Evolutionary conservation across 2,329 filamentous ascomycete genomes (phyloP).

Genomic region (Apiospora marii): DNA sequence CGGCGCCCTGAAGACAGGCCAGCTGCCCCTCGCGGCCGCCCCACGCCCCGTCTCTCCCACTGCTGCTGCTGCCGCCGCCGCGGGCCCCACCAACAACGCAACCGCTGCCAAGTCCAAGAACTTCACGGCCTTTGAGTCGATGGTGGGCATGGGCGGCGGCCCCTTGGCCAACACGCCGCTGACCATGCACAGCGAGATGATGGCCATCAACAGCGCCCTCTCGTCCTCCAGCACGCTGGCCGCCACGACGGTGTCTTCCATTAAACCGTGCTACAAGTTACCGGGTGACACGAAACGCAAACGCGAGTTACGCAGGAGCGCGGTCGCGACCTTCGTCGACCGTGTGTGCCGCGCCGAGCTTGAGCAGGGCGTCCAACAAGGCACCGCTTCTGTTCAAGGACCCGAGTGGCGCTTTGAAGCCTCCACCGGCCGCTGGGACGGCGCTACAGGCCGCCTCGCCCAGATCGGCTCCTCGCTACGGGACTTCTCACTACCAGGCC

Average conservation of each 20-base stretch:
- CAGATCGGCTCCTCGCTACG: constrained; percentile 36
- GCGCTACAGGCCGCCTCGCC: constrained; percentile 30
- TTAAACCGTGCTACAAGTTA: constrained; percentile 50
- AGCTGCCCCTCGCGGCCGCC: not conserved
- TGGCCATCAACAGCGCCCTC: constrained; percentile 60
- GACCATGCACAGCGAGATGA: constrained; percentile 64
- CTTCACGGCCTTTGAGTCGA: constrained; percentile 46
- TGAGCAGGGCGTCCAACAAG: constrained; percentile 39
- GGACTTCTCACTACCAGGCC: not conserved
- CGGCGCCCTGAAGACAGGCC: constrained; percentile 36
- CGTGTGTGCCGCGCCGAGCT: constrained; percentile 47
- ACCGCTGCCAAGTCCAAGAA: constrained; percentile 36
- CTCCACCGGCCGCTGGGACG: constrained; percentile 49
- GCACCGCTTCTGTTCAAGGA: constrained; percentile 45
- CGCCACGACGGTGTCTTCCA: constrained; percentile 49
- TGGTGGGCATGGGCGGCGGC: constrained; percentile 46
- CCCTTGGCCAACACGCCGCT: constrained; percentile 49
- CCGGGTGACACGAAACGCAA: constrained; percentile 51
- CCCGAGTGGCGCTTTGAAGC: constrained; percentile 59
- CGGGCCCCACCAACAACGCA: constrained; percentile 47
- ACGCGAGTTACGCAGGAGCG: constrained; percentile 50
- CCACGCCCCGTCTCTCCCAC: not conserved
- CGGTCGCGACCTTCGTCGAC: constrained; percentile 54
- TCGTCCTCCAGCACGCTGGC: constrained; percentile 52
- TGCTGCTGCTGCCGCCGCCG: not conserved